Evolutionary conservation across 1,284 basidiomycete genomes (phyloP).

Genomic region (Ustilago tritici): DNA sequence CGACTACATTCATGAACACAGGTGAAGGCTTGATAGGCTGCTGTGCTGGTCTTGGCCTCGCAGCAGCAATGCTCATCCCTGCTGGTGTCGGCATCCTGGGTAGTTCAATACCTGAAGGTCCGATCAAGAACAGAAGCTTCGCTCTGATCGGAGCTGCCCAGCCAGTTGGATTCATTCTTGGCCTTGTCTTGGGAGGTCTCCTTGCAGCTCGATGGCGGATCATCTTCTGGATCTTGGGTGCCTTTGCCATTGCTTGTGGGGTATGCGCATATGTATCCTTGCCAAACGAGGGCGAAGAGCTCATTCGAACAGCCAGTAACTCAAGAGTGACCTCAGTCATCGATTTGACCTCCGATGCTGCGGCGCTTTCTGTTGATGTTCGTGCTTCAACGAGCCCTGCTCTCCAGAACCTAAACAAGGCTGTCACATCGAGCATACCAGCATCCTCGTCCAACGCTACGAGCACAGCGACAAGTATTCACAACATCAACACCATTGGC

Average conservation of each 20-base stretch:
- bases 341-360: conserved; percentile 14
- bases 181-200: conserved; percentile 78
- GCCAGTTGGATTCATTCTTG: conserved; percentile 76
- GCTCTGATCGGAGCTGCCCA: conserved; percentile 75
- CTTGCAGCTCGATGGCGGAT: conserved; percentile 76
- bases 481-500: background rate
- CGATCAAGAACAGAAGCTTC: conserved; percentile 65
- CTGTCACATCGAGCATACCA: conserved; percentile 8
- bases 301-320: conserved; percentile 16
- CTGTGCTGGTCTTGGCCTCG: conserved; percentile 60
- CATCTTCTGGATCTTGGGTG: conserved; percentile 75
- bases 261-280: conserved; percentile 73
- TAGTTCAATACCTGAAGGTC: conserved; percentile 65
- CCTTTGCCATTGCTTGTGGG: conserved; percentile 73
- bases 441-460: conserved; percentile 9
- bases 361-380: conserved; percentile 5
- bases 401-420: conserved; percentile 12
- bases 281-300: conserved; percentile 64
- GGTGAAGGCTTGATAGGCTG: conserved; percentile 65
- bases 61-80: conserved; percentile 46
- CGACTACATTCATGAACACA: conserved; percentile 64
- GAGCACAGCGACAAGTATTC: background rate
- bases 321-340: conserved; percentile 18
- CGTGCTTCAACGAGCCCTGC: conserved; percentile 1
- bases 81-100: conserved; percentile 67